phyloP scores from a whole-genome alignment of 176 grass and related monocot species.

The Rhipidocladum racemiflorum region DNA sequence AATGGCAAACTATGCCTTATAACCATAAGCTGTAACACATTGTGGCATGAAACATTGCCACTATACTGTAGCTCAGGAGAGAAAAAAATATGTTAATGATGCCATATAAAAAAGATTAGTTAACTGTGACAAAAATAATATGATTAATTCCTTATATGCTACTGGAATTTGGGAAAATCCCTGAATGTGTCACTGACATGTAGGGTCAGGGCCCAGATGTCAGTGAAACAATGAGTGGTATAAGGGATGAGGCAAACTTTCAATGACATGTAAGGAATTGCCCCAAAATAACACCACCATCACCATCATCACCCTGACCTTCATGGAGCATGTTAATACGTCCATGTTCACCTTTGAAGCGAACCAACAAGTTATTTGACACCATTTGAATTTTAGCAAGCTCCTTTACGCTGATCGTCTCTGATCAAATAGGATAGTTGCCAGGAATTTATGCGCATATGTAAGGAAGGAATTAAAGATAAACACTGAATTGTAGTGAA shows the following conservation, averaged over 20 bases:
- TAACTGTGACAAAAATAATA: background rate
- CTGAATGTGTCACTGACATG: too few species aligned
- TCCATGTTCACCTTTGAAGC: background rate
- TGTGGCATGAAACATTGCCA: background rate
- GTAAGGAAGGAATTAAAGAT: background rate
- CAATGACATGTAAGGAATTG: too few species aligned
- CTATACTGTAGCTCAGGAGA: background rate
- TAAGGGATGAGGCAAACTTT: too few species aligned
- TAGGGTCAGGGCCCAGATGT: too few species aligned
- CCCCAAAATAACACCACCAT: background rate
- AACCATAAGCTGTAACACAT: background rate
- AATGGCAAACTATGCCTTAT: background rate
- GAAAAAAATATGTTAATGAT: background rate
- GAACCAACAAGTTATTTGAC: conserved; percentile 12
- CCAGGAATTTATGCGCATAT: background rate
- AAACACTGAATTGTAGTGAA: background rate
- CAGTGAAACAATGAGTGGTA: too few species aligned
- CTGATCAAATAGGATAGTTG: conserved; percentile 4
- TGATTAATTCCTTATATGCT: too few species aligned
- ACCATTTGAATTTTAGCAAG: background rate
- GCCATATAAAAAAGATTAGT: background rate
- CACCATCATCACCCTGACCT: background rate
- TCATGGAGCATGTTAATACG: conserved; percentile 16
- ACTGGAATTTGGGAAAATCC: too few species aligned
- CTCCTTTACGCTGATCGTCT: background rate